Evolutionary conservation across 129 eudicot genomes (phyloP), one percentile per base, ranked within the genome.

Genomic region (Erigeron canadensis): DNA sequence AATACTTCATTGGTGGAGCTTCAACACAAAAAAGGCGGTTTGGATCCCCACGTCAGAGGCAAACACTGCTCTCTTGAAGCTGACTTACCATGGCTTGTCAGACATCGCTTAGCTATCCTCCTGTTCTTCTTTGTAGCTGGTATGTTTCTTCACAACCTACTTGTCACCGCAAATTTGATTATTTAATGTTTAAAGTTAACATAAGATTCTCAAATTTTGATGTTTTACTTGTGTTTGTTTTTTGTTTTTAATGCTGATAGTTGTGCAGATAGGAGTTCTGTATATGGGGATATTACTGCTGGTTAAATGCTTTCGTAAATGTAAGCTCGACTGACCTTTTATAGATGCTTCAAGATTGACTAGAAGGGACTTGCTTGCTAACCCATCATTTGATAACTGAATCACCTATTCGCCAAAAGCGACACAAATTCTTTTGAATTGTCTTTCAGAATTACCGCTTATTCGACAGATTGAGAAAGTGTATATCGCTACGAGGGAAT

Each of bases 11-110:
- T 88, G 69, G 61, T 73, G 7, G 86, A 88, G 28, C 84, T 85
- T 42, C 77, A 79, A 72, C 62, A 79, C 58, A 66, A 46, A 71
- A 43, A 18, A 22, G 37, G 34, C 22, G 74, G 51, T 21, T 15
- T 61, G 6, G 10, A 67, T 22, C 42, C 59, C 46, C 38, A 63
- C 19, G 23, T 19, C 16, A 53, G 53, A 64, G 16, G 17, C 19
- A 39, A 45, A 70, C 71, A 82, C 74, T 88, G 95, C 80, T 40
- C 86, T 56, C 90, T 82, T 62, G 95, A 88, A 88, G 88, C 73
- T 73, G 79, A 72, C 69, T 75, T 88, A 13, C 88, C 88, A 43
- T 85, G 90, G 90, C 73, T 88, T 45, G 78, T 79, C 60, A 82
- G 90, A 75, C 83, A 76, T 71, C 90, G 90, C 19, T 56, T 88